Evolutionary conservation across 2,329 filamentous ascomycete genomes (phyloP).

Genomic region (Xylariomycetidae sp.): DNA sequence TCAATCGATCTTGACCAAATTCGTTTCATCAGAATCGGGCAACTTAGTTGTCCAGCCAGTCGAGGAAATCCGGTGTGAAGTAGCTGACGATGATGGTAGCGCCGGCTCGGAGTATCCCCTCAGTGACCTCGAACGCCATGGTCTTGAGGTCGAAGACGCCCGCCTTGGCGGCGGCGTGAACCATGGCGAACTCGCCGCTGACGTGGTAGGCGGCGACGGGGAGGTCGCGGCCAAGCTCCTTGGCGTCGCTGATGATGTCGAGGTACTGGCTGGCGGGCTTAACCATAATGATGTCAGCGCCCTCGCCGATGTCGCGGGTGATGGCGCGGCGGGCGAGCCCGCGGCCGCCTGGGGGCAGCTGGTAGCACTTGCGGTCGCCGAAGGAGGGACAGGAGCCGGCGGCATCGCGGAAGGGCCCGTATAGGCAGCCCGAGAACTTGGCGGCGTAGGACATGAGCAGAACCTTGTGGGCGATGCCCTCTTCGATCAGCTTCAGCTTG

Average conservation of each 20-base stretch:
- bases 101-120: slow-evolving; percentile 88
- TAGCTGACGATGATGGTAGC: slow-evolving; percentile 93
- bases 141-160: slow-evolving; percentile 92
- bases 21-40: too few relatives aligned
- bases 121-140: slow-evolving; percentile 92
- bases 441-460: slow-evolving; percentile 97
- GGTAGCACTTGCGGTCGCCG: slow-evolving; percentile 94
- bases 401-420: slow-evolving; percentile 95
- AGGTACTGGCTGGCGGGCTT: slow-evolving; percentile 95
- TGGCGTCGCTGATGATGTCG: slow-evolving; percentile 96
- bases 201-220: slow-evolving; percentile 96
- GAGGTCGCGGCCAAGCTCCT: slow-evolving; percentile 86
- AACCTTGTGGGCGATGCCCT: slow-evolving; percentile 85
- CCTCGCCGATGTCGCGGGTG: slow-evolving; percentile 82
- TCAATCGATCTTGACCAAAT: too few relatives aligned
- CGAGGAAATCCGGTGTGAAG: slow-evolving; percentile 78
- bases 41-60: slow-evolving; percentile 55
- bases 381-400: slow-evolving; percentile 88
- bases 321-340: slow-evolving; percentile 91
- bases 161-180: slow-evolving; percentile 90
- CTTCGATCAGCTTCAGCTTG: slow-evolving; percentile 95
- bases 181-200: slow-evolving; percentile 96
- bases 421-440: slow-evolving; percentile 94
- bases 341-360: slow-evolving; percentile 86
- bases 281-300: slow-evolving; percentile 98